Evolutionary conservation across 2,329 filamentous ascomycete species (phyloP).

Genomic region (Apiospora arundinis): DNA sequence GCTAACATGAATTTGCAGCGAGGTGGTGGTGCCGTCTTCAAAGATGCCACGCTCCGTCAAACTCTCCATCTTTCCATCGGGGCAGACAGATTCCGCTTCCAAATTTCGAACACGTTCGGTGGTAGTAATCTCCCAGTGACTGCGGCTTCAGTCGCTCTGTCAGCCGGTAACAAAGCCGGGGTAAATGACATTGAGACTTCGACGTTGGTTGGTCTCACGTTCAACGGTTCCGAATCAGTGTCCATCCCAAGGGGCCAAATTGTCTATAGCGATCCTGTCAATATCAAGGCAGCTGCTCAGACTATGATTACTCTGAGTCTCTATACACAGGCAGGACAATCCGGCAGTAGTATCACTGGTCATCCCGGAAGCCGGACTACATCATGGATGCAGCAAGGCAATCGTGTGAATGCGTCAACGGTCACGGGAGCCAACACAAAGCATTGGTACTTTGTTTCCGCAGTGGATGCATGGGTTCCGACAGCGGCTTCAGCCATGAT

Average conservation of each 20-base stretch:
- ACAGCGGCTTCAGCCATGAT: constrained; percentile 51
- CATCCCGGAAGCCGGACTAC: constrained; percentile 71
- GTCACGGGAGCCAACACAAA: constrained; percentile 48
- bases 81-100: constrained; percentile 63
- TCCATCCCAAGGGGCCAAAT: constrained; percentile 62
- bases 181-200: constrained; percentile 56
- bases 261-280: constrained; percentile 66
- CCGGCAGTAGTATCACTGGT: constrained; percentile 62
- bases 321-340: constrained; percentile 63
- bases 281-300: constrained; percentile 57
- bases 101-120: constrained; percentile 71
- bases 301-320: constrained; percentile 63
- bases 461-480: constrained; percentile 62
- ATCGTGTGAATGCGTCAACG: constrained; percentile 57
- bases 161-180: constrained; percentile 59
- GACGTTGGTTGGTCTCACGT: constrained; percentile 62
- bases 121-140: constrained; percentile 65
- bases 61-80: constrained; percentile 66
- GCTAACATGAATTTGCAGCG: constrained; percentile 32
- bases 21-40: constrained; percentile 55
- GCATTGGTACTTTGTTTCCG: constrained; percentile 65
- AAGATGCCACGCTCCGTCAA: constrained; percentile 69
- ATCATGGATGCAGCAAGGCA: constrained; percentile 64
- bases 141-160: constrained; percentile 62
- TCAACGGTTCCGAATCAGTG: constrained; percentile 59